A percentile compares a stretch with the other conserved stretches of the same genome.
Conservation (phyloP, 257 asterid species). For the Solanum clarkiae region DNA sequence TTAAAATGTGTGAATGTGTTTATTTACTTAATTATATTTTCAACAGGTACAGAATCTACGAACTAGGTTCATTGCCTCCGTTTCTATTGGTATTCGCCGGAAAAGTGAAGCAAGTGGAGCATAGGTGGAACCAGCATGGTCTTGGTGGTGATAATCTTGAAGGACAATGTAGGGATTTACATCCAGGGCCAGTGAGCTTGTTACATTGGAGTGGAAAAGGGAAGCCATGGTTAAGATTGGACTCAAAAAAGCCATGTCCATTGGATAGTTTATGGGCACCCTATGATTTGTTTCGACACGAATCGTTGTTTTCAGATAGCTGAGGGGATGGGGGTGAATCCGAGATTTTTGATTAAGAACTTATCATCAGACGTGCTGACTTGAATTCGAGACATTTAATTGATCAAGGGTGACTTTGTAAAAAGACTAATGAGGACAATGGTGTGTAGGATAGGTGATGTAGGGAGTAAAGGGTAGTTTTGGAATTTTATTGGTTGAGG, state of each 20-base stretch:
- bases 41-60: slow-evolving; percentile 38
- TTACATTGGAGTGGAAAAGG: slow-evolving; percentile 93
- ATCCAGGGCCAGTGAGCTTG: slow-evolving; percentile 81
- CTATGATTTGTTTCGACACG: slow-evolving; percentile 51
- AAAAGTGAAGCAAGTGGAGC: slow-evolving; percentile 53
- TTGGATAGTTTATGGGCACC: slow-evolving; percentile 78
- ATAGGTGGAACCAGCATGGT: slow-evolving; percentile 86
- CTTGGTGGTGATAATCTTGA: slow-evolving; percentile 72
- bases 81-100: slow-evolving; percentile 62
- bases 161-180: slow-evolving; percentile 65
- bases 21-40: neutral
- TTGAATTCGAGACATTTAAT: neutral
- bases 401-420: neutral
- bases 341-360: neutral
- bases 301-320: slow-evolving; percentile 39
- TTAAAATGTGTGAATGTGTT: neutral
- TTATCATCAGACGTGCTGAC: neutral
- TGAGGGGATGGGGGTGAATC: neutral
- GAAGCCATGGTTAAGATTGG: slow-evolving; percentile 79
- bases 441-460: slow-evolving; percentile 2
- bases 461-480: slow-evolving; percentile 7
- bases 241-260: slow-evolving; percentile 65
- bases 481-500: neutral
- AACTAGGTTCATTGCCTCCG: slow-evolving; percentile 69
- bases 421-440: slow-evolving; percentile 21